phyloP scores from a whole-genome alignment of 139 green algal species.

The Tetradesmus lagerheimii region DNA sequence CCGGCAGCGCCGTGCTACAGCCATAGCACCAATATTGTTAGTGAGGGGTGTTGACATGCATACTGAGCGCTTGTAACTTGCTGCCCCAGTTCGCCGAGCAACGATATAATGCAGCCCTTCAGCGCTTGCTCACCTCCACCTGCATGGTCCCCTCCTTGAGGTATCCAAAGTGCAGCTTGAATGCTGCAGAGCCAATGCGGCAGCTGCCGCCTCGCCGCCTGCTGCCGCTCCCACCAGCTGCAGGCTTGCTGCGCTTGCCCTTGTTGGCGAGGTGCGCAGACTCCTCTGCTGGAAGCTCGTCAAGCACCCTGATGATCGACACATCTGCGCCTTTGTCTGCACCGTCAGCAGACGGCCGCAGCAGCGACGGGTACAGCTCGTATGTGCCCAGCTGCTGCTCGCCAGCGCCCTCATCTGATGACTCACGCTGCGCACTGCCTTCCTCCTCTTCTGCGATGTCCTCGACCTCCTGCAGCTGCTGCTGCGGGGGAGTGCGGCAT shows the following conservation, averaged over 20 bases:
- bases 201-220: not conserved
- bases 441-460: not conserved
- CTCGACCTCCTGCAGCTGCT: not conserved
- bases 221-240: no score
- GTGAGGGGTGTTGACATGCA: no score
- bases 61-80: no score
- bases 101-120: not conserved
- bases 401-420: not conserved
- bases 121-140: slow-evolving; percentile 44
- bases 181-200: not conserved
- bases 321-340: slow-evolving; percentile 11
- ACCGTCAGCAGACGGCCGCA: slow-evolving; percentile 20
- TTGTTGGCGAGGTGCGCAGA: slow-evolving; percentile 33
- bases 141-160: slow-evolving; percentile 73
- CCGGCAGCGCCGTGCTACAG: not conserved
- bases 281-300: slow-evolving; percentile 41
- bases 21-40: no score
- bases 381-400: slow-evolving; percentile 33
- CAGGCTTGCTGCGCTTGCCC: slow-evolving; percentile 16
- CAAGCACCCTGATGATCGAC: slow-evolving; percentile 26
- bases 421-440: not conserved
- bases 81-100: no score
- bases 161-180: slow-evolving; percentile 53
- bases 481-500: not conserved
- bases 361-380: slow-evolving; percentile 38